These are phyloP conservation scores for Podospora conica DNA, from an alignment of 495 filamentous ascomycete species.

Conservation along the genomic window DNA sequence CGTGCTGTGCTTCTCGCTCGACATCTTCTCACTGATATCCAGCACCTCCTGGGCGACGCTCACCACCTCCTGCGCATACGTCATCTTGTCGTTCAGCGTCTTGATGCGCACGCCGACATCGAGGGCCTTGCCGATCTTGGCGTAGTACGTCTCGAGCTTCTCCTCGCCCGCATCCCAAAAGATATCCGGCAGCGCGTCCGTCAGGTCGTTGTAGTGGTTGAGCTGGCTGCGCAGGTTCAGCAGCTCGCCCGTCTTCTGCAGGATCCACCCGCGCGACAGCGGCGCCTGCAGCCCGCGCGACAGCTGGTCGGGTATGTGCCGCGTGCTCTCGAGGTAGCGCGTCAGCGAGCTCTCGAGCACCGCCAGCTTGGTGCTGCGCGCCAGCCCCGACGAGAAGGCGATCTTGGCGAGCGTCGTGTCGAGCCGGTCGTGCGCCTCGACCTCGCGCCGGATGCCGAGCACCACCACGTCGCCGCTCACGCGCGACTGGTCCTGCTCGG, in stretches of 20 bases:
- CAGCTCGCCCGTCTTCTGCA: slow-evolving; percentile 92
- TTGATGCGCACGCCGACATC: slow-evolving; percentile 93
- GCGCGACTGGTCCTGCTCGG: slow-evolving; percentile 62
- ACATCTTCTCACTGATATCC: slow-evolving; percentile 78
- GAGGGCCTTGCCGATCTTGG: slow-evolving; percentile 80
- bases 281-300: slow-evolving; percentile 37
- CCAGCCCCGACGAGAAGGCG: slow-evolving; percentile 93
- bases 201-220: slow-evolving; percentile 95
- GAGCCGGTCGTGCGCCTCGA: slow-evolving; percentile 34
- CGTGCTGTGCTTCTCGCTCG: slow-evolving; percentile 84
- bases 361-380: slow-evolving; percentile 91
- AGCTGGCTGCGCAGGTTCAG: slow-evolving; percentile 83
- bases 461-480: slow-evolving; percentile 88
- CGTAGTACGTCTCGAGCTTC: slow-evolving; percentile 85
- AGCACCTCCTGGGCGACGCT: slow-evolving; percentile 86
- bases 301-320: slow-evolving; percentile 67
- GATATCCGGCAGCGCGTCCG: slow-evolving; percentile 88
- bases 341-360: slow-evolving; percentile 79
- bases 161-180: slow-evolving; percentile 91
- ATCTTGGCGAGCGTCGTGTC: slow-evolving; percentile 88
- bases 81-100: slow-evolving; percentile 91
- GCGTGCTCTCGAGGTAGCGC: slow-evolving; percentile 78
- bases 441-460: slow-evolving; percentile 62
- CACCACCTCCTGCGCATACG: slow-evolving; percentile 94
- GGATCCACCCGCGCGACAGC: slow-evolving; percentile 44